A percentile compares a stretch with the other conserved stretches of the same genome.
These are phyloP conservation scores for Tolypocladium cylindrosporum DNA, from an alignment of 2,329 filamentous ascomycete genomes.

Conservation along the genomic window DNA sequence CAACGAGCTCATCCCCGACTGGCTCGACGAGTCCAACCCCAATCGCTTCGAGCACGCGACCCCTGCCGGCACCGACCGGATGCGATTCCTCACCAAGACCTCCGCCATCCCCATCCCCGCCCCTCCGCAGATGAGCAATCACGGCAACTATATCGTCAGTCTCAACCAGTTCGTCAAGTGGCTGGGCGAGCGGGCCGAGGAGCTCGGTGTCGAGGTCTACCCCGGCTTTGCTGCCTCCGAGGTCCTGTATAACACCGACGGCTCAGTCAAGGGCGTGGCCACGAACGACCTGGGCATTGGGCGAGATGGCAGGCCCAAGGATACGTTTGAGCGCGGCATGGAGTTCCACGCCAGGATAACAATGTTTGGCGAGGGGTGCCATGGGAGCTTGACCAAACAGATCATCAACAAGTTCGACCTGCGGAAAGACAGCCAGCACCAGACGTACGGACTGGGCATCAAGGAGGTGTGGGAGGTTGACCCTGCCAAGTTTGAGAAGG, in stretches of 20 bases:
- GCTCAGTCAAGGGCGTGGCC: conserved; percentile 84
- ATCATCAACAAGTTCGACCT: conserved; percentile 91
- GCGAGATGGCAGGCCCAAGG: conserved; percentile 74
- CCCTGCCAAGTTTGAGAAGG: conserved; percentile 83
- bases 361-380: conserved; percentile 88
- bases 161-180: conserved; percentile 93
- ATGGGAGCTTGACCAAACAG: conserved; percentile 91
- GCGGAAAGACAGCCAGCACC: conserved; percentile 77
- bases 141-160: conserved; percentile 95
- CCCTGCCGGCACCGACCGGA: conserved; percentile 71
- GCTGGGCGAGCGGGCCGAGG: conserved; percentile 93
- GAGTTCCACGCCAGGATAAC: conserved; percentile 92
- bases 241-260: conserved; percentile 76
- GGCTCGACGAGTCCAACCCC: conserved; percentile 81
- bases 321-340: conserved; percentile 92
- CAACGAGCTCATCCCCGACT: conserved; percentile 86
- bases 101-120: conserved; percentile 70
- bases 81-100: conserved; percentile 87
- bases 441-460: conserved; percentile 89
- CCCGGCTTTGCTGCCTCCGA: conserved; percentile 93
- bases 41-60: conserved; percentile 82
- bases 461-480: conserved; percentile 98
- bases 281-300: conserved; percentile 89
- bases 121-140: conserved; percentile 95
- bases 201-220: conserved; percentile 91